Conservation (phyloP, 2,329 filamentous ascomycete species). For the Beauveria varroae region DNA sequence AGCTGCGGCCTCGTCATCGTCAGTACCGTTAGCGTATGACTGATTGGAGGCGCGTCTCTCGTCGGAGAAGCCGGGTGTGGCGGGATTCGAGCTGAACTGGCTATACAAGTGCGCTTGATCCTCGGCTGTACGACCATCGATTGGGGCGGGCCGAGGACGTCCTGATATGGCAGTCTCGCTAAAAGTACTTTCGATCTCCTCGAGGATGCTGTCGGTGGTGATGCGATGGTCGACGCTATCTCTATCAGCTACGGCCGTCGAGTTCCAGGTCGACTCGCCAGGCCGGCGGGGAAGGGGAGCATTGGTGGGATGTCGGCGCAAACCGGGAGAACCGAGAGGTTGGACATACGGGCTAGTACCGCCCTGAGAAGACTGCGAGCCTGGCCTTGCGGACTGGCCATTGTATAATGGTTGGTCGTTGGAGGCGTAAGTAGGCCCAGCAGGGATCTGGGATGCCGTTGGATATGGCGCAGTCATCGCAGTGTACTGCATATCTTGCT, state of each 20-base stretch:
- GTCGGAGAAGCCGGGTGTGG: constrained; percentile 28
- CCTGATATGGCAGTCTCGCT: constrained; percentile 8
- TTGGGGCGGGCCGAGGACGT: constrained; percentile 32
- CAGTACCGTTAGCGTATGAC: constrained; percentile 16
- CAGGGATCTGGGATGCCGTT: constrained; percentile 43
- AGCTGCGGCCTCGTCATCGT: constrained; percentile 77
- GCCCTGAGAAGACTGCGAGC: constrained; percentile 41
- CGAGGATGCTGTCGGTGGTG: constrained; percentile 46
- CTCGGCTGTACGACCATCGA: constrained; percentile 40
- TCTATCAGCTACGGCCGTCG: constrained; percentile 34
- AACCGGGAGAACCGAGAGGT: constrained; percentile 35
- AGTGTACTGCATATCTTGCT: constrained; percentile 25
- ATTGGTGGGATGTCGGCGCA: constrained; percentile 52
- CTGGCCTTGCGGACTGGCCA: constrained; percentile 38
- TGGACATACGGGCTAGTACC: constrained; percentile 34
- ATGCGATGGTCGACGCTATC: constrained; percentile 33
- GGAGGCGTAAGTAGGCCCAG: constrained; percentile 41
- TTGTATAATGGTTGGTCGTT: constrained; percentile 39
- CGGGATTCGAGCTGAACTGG: constrained; percentile 43
- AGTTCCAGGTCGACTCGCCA: constrained; percentile 36
- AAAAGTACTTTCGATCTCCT: constrained; percentile 49
- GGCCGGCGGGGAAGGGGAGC: constrained; percentile 50
- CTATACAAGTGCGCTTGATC: constrained; percentile 40
- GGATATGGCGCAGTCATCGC: constrained; percentile 44
- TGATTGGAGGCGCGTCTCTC: constrained; percentile 16